phyloP scores from a whole-genome alignment of 192 early-diverging fungal genomes.

The Ambispora gerdemannii region DNA sequence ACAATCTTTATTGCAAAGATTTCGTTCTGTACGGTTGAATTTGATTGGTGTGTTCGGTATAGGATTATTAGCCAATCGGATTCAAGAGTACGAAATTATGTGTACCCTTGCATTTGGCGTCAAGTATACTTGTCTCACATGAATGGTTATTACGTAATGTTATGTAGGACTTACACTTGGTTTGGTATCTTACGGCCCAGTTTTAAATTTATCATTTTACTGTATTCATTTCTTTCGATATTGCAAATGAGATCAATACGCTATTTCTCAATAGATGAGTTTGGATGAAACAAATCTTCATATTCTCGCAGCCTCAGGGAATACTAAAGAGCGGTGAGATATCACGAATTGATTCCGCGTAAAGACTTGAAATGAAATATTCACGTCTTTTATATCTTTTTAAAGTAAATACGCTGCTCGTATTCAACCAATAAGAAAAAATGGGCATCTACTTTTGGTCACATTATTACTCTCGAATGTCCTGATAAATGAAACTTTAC shows the following conservation, averaged over 20 bases:
- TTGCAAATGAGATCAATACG: neutral
- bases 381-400: neutral
- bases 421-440: slow-evolving; percentile 86
- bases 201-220: neutral
- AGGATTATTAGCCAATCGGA: too few relatives aligned
- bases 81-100: too few relatives aligned
- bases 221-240: neutral
- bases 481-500: slow-evolving; percentile 87
- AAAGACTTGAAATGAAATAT: neutral
- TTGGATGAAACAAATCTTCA: slow-evolving; percentile 74
- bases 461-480: slow-evolving; percentile 87
- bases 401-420: slow-evolving; percentile 58
- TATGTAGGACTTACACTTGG: slow-evolving; percentile 42
- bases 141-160: too few relatives aligned
- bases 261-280: slow-evolving; percentile 57
- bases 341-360: neutral
- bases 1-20: neutral
- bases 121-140: too few relatives aligned
- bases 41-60: too few relatives aligned
- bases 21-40: too few relatives aligned
- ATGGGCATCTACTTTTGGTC: slow-evolving; percentile 83
- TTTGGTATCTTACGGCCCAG: slow-evolving; percentile 31
- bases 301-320: slow-evolving; percentile 80
- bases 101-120: too few relatives aligned
- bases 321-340: slow-evolving; percentile 49